These are phyloP conservation scores for Leishmania amazonensis DNA, from an alignment of 208 protist genomes.

Conservation along the genomic window DNA sequence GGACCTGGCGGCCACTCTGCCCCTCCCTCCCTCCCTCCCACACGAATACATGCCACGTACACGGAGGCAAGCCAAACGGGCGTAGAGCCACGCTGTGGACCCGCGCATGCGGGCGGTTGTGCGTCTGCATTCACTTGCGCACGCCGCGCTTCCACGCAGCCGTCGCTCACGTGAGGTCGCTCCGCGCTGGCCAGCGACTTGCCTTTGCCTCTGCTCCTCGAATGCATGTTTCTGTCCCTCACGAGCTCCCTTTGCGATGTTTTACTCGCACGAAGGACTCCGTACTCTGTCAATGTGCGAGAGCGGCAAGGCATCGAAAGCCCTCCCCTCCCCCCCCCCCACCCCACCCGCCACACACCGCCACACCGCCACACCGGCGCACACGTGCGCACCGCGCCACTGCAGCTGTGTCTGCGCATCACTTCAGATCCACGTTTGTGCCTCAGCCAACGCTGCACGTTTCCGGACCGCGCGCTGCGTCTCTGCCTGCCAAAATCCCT, in stretches of 20 bases:
- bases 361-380: too few species aligned
- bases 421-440: neutral
- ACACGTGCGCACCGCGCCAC: neutral
- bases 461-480: neutral
- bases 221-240: neutral
- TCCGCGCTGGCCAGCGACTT: neutral
- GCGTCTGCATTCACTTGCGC: neutral
- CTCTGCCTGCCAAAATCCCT: neutral
- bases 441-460: neutral
- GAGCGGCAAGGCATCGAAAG: neutral
- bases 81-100: neutral
- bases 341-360: neutral
- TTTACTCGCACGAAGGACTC: neutral
- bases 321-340: neutral
- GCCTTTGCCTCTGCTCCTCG: too few species aligned
- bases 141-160: neutral
- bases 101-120: neutral
- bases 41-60: neutral
- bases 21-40: neutral
- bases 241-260: neutral
- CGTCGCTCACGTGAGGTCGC: neutral
- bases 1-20: too few species aligned
- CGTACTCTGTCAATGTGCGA: neutral
- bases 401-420: neutral
- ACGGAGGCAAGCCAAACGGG: neutral